Conservation (phyloP, 768 basidiomycete genomes). For the Mycena galericulata region DNA sequence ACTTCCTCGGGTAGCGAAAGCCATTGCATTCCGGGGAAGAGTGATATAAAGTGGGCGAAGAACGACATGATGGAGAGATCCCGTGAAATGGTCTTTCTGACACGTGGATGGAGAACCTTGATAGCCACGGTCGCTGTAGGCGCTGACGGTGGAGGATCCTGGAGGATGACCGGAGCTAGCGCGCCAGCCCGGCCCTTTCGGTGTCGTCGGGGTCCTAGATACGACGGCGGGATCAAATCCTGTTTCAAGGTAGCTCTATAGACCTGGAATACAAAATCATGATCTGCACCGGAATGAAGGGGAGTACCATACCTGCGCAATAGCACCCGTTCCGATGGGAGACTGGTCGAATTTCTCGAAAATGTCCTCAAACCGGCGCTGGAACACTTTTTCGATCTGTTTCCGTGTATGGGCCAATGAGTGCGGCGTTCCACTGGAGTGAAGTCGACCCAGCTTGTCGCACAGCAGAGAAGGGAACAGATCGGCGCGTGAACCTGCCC, state of each 20-base stretch:
- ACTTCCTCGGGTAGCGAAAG: conserved; percentile 96
- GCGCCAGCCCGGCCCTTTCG: conserved; percentile 60
- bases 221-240: conserved; percentile 87
- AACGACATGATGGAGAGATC: conserved; percentile 96
- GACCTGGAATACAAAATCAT: conserved; percentile 61
- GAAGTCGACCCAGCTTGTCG: conserved; percentile 84
- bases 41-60: conserved; percentile 83
- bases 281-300: not conserved
- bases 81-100: conserved; percentile 82
- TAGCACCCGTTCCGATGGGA: conserved; percentile 98
- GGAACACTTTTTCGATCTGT: conserved; percentile 88
- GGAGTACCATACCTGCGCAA: conserved; percentile 77
- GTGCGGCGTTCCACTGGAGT: conserved; percentile 90
- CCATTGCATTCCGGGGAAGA: conserved; percentile 96
- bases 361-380: conserved; percentile 84
- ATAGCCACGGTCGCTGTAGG: conserved; percentile 93
- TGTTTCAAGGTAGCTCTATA: conserved; percentile 89
- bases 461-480: conserved; percentile 92
- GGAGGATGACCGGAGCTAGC: conserved; percentile 65
- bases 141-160: conserved; percentile 75
- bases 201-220: conserved; percentile 79
- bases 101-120: conserved; percentile 94
- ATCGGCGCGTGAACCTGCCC: conserved; percentile 96
- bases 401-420: conserved; percentile 80
- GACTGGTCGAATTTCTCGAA: conserved; percentile 89